Conservation (phyloP, 1,139 yeast species). For the Wickerhamomyces sp. region DNA sequence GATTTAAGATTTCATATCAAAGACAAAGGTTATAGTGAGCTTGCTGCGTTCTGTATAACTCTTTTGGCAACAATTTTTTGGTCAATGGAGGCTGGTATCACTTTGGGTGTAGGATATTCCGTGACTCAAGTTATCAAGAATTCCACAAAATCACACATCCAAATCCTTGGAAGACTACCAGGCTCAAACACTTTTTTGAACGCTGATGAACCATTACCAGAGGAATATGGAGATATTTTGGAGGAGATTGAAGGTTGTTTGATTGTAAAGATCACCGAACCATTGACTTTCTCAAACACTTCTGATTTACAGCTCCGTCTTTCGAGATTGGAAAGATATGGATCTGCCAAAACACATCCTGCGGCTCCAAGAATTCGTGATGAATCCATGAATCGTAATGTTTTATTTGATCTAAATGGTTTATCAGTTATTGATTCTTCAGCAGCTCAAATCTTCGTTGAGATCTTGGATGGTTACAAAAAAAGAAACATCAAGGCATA, state of each 20-base stretch:
- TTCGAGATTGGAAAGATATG: slow-evolving; percentile 75
- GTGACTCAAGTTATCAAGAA: slow-evolving; percentile 76
- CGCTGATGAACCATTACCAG: slow-evolving; percentile 51
- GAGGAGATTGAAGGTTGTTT: slow-evolving; percentile 84
- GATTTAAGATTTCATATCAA: slow-evolving; percentile 72
- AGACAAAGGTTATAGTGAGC: slow-evolving; percentile 72
- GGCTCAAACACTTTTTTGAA: slow-evolving; percentile 73
- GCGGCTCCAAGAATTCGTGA: slow-evolving; percentile 57
- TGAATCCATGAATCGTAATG: slow-evolving; percentile 51
- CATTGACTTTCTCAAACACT: slow-evolving; percentile 86
- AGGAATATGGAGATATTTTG: slow-evolving; percentile 25
- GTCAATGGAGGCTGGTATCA: slow-evolving; percentile 87
- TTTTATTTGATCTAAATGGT: slow-evolving; percentile 81
- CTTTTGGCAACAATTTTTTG: slow-evolving; percentile 68
- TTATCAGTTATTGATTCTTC: slow-evolving; percentile 86
- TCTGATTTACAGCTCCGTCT: slow-evolving; percentile 75
- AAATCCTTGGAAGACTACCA: slow-evolving; percentile 78
- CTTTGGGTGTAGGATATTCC: slow-evolving; percentile 78
- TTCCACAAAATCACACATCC: slow-evolving; percentile 84
- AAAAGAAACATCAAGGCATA: slow-evolving; percentile 55
- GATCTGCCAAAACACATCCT: slow-evolving; percentile 82
- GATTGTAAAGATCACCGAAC: slow-evolving; percentile 86
- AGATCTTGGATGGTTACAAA: slow-evolving; percentile 51
- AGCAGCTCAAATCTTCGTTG: slow-evolving; percentile 71
- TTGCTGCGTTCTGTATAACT: slow-evolving; percentile 69